Evolutionary conservation across 179 eudicot genomes (phyloP).

Genomic region (Pouteria campechiana): DNA sequence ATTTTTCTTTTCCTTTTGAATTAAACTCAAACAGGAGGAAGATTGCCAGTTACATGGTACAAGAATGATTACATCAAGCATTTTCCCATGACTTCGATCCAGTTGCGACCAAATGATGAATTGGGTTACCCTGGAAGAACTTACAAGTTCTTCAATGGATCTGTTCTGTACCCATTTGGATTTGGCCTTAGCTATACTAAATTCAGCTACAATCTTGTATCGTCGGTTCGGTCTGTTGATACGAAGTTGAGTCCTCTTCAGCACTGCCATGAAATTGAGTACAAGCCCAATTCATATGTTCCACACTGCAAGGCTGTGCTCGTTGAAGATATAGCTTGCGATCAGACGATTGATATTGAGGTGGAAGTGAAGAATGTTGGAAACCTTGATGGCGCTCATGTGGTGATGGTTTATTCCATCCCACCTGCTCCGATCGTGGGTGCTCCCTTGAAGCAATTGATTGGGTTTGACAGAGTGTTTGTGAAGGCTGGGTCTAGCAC

Average conservation of each 20-base stretch:
- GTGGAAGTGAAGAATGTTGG: slow-evolving; percentile 70
- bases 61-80: slow-evolving; percentile 57
- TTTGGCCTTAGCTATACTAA: slow-evolving; percentile 66
- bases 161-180: slow-evolving; percentile 76
- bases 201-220: slow-evolving; percentile 41
- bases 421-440: slow-evolving; percentile 29
- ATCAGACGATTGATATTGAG: slow-evolving; percentile 25
- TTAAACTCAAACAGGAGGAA: slow-evolving; percentile 82
- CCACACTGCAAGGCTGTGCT: slow-evolving; percentile 22
- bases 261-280: slow-evolving; percentile 23
- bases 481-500: slow-evolving; percentile 40
- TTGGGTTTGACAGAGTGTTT: slow-evolving; percentile 76
- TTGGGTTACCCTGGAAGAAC: slow-evolving; percentile 89
- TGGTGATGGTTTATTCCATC: slow-evolving; percentile 47
- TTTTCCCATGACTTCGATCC: slow-evolving; percentile 69
- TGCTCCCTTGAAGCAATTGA: slow-evolving; percentile 29
- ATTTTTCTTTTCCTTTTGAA: not conserved
- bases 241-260: slow-evolving; percentile 23
- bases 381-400: slow-evolving; percentile 54
- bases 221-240: slow-evolving; percentile 35
- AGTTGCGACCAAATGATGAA: slow-evolving; percentile 51
- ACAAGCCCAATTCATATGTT: slow-evolving; percentile 10
- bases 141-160: slow-evolving; percentile 84
- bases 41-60: slow-evolving; percentile 88
- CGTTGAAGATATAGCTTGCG: slow-evolving; percentile 52